Evolutionary conservation across 192 early-diverging fungal species (phyloP), one percentile per base, ranked within the genome.

Genomic region (Glomus cerebriforme): DNA sequence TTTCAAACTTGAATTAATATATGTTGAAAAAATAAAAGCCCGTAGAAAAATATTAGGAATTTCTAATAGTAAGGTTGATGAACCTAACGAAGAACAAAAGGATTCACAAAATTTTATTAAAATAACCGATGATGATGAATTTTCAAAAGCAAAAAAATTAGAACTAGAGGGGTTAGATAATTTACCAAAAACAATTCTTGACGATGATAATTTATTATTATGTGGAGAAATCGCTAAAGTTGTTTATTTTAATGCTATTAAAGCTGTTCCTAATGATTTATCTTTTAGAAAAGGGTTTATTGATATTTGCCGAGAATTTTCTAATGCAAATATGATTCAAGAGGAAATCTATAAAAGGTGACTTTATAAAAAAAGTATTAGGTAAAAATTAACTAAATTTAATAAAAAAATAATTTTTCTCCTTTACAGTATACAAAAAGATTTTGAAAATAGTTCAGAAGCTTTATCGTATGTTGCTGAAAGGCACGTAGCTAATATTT

Each of bases 1-100:
- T 82, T 97, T 98, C 79, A 91, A 92, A 45, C 88, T 99, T 39
- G 98, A 99, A 82, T 82, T 98, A 27, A 84, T 96, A 29, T 96
- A 94, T 79, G 86, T 95, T 29, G 94, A 94, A 71, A 95, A 96
- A 86, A 90, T 98, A 73, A 90, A 90, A 77, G 91, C 92, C 13
- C 88, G 98, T 63, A 83, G 95, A 66, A 85, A 90, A 45, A 85
- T 99, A 9, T 87, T 97, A 27, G 95, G 95, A 67, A 90, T 93
- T 31, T 45, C 47, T 47, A 75, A 19, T 22, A 26, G 9, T 24
- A 63, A 27, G 27, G 84, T 84, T 62, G 81, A 81, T 35, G 59
- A 76, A 2, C 82, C 81, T 3, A 83, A 80, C 45, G 86, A 84
- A 8, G 37, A 84, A 4, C 80, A 83, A 12, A 79, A 84, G 2